A percentile compares a stretch with the other conserved stretches of the same genome.
Conservation (phyloP, 2,329 filamentous ascomycete genomes). For the Waltergamsia citrina region DNA sequence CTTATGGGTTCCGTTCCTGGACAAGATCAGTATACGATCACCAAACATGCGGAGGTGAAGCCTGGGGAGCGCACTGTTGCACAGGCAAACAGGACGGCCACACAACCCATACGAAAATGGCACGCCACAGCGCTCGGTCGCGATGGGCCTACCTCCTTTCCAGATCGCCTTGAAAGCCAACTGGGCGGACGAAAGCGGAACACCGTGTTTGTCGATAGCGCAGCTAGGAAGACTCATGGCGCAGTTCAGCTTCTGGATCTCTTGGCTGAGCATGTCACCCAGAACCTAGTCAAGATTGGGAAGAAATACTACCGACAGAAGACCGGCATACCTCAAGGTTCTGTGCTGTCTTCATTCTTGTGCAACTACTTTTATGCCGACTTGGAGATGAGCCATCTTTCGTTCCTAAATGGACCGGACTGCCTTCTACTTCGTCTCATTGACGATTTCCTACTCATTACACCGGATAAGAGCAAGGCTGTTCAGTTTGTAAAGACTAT, state of each 20-base stretch:
- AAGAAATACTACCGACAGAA: constrained; percentile 85
- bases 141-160: constrained; percentile 30
- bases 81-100: constrained; percentile 10
- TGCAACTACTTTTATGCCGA: constrained; percentile 97
- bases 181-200: constrained; percentile 42
- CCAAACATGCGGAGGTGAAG: constrained; percentile 65
- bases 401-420: constrained; percentile 48
- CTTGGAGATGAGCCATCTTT: constrained; percentile 61
- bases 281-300: constrained; percentile 81
- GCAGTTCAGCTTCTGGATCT: constrained; percentile 56
- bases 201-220: constrained; percentile 69
- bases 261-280: constrained; percentile 68
- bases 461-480: constrained; percentile 57
- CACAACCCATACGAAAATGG: constrained; percentile 39
- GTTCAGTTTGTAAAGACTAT: constrained; percentile 67
- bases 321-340: constrained; percentile 86
- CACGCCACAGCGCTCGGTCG: constrained; percentile 36
- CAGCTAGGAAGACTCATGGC: constrained; percentile 46
- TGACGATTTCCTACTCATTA: constrained; percentile 90
- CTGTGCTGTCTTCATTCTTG: constrained; percentile 73
- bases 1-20: constrained; percentile 51
- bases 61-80: constrained; percentile 23
- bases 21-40: constrained; percentile 57
- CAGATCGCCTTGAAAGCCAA: constrained; percentile 29
- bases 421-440: constrained; percentile 72